Percentiles rank a stretch among this genome's conserved stretches.
Conservation (phyloP, 192 early-diverging fungal genomes). For the Lobosporangium transversale region DNA sequence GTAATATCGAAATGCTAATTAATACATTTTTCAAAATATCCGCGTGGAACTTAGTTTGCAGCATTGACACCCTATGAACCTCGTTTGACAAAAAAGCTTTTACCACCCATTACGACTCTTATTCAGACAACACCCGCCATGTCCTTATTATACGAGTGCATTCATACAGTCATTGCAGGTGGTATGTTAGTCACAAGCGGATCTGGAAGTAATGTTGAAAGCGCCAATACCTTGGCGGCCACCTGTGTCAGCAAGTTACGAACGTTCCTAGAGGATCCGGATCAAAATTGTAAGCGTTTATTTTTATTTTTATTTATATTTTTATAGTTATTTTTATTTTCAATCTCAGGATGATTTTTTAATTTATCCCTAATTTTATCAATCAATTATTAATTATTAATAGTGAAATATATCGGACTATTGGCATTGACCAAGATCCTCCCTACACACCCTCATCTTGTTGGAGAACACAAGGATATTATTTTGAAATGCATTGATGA, state of each 20-base stretch:
- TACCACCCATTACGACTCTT: conserved; percentile 82
- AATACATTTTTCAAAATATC: no score
- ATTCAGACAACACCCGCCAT: conserved; percentile 92
- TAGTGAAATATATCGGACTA: conserved; percentile 94
- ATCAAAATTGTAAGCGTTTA: conserved; percentile 95
- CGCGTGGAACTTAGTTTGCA: conserved; percentile 73
- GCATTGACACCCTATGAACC: conserved; percentile 93
- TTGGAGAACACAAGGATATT: conserved; percentile 82
- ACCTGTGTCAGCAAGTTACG: conserved; percentile 87
- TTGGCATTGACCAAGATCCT: conserved; percentile 86
- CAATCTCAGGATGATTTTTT: no score
- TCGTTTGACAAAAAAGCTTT: conserved; percentile 88
- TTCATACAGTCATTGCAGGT: conserved; percentile 91
- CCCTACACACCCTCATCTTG: conserved; percentile 83
- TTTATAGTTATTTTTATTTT: no score
- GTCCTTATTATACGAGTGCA: conserved; percentile 98
- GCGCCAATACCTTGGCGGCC: conserved; percentile 71
- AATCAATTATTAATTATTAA: not conserved
- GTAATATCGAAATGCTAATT: no score
- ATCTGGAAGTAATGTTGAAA: conserved; percentile 56
- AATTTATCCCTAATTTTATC: not conserved
- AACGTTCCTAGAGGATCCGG: conserved; percentile 83
- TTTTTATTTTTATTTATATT: no score
- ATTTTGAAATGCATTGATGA: conserved; percentile 93
- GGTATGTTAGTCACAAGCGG: conserved; percentile 80